Evolutionary conservation across 2,329 filamentous ascomycete species (phyloP), one percentile per base, ranked within the genome.

Genomic region (Colletotrichum salicis): DNA sequence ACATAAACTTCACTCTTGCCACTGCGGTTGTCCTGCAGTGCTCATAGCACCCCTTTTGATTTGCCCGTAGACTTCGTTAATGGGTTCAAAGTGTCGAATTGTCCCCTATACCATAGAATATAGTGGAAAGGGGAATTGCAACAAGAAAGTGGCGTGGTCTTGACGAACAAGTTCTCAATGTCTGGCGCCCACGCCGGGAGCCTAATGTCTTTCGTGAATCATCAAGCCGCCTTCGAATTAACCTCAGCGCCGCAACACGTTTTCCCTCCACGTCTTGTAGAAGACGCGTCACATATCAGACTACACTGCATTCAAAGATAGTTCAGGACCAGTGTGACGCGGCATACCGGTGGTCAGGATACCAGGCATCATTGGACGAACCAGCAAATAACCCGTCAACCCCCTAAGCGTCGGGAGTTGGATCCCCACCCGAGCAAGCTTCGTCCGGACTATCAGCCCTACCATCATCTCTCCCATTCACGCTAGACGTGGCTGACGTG

Each of bases 381-480:
- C 37, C 29, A 52, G 24, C 7, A 45, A 60, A 59, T 29, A 37
- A 41, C 37, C 35, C 41, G 7, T 27, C 37, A 37, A 41, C 37
- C 35, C 41, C 10, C 37, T 13, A 54, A 33, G 22, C 15, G 33
- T 27, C 22, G 64, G 33, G 57, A 35, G 54, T 52, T 59, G 8
- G 27, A 15, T 15, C 55, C 19, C 61, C 54, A 70, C 45, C 58
- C n/a, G 45, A 69, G 29, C 31, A 48, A 65, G 54, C 55, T 55
- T 65, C 52, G 52, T 69, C 54, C 31, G 22, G 31, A 55, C 33
- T 35, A 22, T 35, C 55, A 70, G 55, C 41, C 67, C 45, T 65
- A 70, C 31, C 13, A 60, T 19, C 19, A 24, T n/a, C 27, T 29
- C n/a, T 64, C 10, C 22, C 15, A 55, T 37, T 52, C 37, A n/a